Evolutionary conservation across 2,329 filamentous ascomycete species (phyloP).

Genomic region (Aspergillus fructus): DNA sequence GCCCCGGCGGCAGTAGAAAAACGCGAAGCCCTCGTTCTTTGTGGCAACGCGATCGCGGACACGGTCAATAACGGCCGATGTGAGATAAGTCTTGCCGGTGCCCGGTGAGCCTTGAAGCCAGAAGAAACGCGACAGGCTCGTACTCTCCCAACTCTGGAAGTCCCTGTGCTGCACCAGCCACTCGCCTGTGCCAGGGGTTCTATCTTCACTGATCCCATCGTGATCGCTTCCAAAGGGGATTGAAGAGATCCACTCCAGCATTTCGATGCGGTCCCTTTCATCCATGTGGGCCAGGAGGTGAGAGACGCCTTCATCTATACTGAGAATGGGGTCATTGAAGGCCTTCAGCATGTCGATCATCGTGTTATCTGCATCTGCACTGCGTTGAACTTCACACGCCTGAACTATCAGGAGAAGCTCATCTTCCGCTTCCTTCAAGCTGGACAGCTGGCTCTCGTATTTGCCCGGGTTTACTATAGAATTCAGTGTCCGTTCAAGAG

Average conservation of each 20-base stretch:
- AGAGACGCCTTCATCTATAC: not conserved
- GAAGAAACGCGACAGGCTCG: constrained; percentile 16
- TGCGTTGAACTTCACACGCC: not conserved
- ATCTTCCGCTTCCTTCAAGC: not conserved
- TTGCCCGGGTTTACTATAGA: not conserved
- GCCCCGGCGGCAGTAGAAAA: not conserved
- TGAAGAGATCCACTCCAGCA: constrained; percentile 21
- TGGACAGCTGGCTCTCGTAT: not conserved
- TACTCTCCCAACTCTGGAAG: constrained; percentile 18
- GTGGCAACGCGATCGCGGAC: constrained; percentile 5
- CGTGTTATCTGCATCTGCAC: not conserved
- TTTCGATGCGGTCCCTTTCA: not conserved
- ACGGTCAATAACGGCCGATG: constrained; percentile 27
- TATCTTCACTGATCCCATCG: constrained; percentile 4
- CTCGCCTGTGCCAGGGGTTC: constrained; percentile 16
- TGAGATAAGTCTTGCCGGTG: constrained; percentile 29
- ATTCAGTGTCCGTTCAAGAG: not conserved
- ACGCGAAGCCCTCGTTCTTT: not conserved
- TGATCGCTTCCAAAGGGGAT: constrained; percentile 19
- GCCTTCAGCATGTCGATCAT: not conserved
- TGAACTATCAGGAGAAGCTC: not conserved
- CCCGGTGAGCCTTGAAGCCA: constrained; percentile 25
- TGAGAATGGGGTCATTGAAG: not conserved
- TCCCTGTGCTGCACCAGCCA: constrained; percentile 17
- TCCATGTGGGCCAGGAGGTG: not conserved